phyloP scores from a whole-genome alignment of 768 basidiomycete species.

The Hypholoma sublateritium region DNA sequence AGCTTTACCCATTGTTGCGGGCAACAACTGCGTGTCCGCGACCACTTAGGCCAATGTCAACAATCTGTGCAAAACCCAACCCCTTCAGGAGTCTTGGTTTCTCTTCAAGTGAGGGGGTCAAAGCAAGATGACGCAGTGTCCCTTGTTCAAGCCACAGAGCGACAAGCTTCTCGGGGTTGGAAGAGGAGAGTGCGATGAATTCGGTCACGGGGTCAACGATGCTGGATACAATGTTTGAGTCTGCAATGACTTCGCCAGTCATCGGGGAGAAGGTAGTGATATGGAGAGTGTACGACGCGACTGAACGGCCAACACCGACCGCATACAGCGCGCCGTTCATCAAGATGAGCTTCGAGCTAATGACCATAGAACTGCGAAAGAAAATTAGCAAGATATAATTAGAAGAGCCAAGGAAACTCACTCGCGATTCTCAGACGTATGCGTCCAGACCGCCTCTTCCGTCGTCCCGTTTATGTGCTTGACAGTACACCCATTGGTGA shows the following conservation, averaged over 20 bases:
- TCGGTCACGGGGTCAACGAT: slow-evolving; percentile 33
- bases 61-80: slow-evolving; percentile 46
- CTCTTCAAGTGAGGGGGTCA: slow-evolving; percentile 51
- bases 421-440: slow-evolving; percentile 70
- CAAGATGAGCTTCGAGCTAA: slow-evolving; percentile 61
- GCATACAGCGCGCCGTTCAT: slow-evolving; percentile 56
- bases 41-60: slow-evolving; percentile 59
- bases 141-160: slow-evolving; percentile 57
- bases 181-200: slow-evolving; percentile 26
- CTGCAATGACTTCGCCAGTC: slow-evolving; percentile 52
- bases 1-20: slow-evolving; percentile 52
- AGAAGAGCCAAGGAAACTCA: slow-evolving; percentile 31
- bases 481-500: slow-evolving; percentile 64
- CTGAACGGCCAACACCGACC: slow-evolving; percentile 51
- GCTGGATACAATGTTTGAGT: slow-evolving; percentile 53
- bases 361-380: slow-evolving; percentile 55
- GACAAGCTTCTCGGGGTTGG: slow-evolving; percentile 27
- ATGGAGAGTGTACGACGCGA: slow-evolving; percentile 62
- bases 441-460: slow-evolving; percentile 67
- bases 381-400: neutral
- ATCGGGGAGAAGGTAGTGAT: slow-evolving; percentile 57
- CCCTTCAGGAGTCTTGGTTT: slow-evolving; percentile 45
- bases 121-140: slow-evolving; percentile 45
- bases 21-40: slow-evolving; percentile 64
- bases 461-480: slow-evolving; percentile 45